A percentile compares a stretch with the other conserved stretches of the same genome.
Evolutionary conservation across 2,329 filamentous ascomycete species (phyloP).

Genomic region (Fusarium oligoseptatum): DNA sequence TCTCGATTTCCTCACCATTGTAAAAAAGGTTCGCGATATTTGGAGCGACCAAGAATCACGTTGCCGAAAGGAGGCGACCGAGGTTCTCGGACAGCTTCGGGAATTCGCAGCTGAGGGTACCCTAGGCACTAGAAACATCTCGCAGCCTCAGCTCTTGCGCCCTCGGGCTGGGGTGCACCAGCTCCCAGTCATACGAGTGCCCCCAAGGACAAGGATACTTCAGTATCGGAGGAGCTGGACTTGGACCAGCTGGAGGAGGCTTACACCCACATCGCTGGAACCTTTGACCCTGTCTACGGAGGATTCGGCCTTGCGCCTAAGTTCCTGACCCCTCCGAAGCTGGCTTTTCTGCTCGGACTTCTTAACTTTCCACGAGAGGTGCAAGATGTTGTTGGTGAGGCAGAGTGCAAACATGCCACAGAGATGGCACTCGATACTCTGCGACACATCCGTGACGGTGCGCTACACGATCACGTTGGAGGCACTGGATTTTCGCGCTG

Average conservation of each 20-base stretch:
- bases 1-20: constrained; percentile 84
- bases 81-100: constrained; percentile 83
- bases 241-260: constrained; percentile 93
- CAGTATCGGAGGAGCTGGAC: constrained; percentile 78
- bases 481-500: constrained; percentile 75
- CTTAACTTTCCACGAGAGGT: constrained; percentile 79
- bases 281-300: constrained; percentile 83
- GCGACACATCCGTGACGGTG: constrained; percentile 74
- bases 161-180: constrained; percentile 49
- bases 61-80: constrained; percentile 85
- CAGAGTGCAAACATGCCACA: constrained; percentile 79
- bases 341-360: constrained; percentile 84
- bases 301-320: constrained; percentile 89
- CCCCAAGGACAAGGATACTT: constrained; percentile 38
- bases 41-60: constrained; percentile 89
- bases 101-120: constrained; percentile 93
- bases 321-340: constrained; percentile 88
- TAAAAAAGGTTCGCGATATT: constrained; percentile 79
- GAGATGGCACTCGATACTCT: constrained; percentile 87
- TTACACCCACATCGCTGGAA: constrained; percentile 81
- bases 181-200: constrained; percentile 45
- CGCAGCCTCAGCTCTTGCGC: constrained; percentile 47
- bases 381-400: constrained; percentile 86
- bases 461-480: constrained; percentile 68
- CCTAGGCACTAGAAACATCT: constrained; percentile 61